phyloP scores from a whole-genome alignment of 2,329 filamentous ascomycete genomes.

The Graphium sp. region DNA sequence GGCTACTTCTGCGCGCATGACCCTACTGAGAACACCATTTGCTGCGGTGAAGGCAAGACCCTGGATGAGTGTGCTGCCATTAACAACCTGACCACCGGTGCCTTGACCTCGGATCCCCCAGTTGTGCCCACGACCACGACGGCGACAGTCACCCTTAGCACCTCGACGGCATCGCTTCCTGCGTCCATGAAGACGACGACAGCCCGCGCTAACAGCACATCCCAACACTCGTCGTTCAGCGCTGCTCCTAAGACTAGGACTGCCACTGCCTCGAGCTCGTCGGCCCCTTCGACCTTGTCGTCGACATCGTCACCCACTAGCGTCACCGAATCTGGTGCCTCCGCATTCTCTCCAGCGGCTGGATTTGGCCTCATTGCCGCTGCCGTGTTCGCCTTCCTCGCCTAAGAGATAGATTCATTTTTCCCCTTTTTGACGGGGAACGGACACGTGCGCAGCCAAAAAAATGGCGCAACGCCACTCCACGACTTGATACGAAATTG shows the following conservation, averaged over 20 bases:
- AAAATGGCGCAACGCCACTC: too few species aligned
- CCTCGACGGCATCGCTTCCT: too few species aligned
- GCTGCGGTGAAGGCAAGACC: conserved; percentile 40
- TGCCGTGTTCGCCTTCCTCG: conserved; percentile 6
- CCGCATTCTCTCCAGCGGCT: conserved; percentile 4
- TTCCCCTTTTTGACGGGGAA: too few species aligned
- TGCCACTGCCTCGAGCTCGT: background rate
- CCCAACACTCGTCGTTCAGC: conserved; percentile 2
- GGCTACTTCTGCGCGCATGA: conserved; percentile 49
- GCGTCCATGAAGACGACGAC: conserved; percentile 13
- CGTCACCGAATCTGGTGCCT: conserved; percentile 1
- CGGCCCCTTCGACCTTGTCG: background rate
- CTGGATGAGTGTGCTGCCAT: conserved; percentile 35
- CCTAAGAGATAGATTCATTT: conserved; percentile 5
- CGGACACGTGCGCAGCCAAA: too few species aligned
- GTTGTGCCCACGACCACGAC: conserved; percentile 14
- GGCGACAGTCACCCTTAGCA: conserved; percentile 9
- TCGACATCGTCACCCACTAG: conserved; percentile 1
- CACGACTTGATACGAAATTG: too few species aligned
- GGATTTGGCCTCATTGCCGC: conserved; percentile 5
- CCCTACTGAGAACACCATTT: conserved; percentile 31
- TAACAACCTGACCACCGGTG: conserved; percentile 29
- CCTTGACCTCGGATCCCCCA: conserved; percentile 18
- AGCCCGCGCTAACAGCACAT: conserved; percentile 6
- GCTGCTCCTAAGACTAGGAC: conserved; percentile 1